A percentile compares a stretch with the other conserved stretches of the same genome.
Conservation (phyloP, 148 eudicot species). For the Drosera capensis region DNA sequence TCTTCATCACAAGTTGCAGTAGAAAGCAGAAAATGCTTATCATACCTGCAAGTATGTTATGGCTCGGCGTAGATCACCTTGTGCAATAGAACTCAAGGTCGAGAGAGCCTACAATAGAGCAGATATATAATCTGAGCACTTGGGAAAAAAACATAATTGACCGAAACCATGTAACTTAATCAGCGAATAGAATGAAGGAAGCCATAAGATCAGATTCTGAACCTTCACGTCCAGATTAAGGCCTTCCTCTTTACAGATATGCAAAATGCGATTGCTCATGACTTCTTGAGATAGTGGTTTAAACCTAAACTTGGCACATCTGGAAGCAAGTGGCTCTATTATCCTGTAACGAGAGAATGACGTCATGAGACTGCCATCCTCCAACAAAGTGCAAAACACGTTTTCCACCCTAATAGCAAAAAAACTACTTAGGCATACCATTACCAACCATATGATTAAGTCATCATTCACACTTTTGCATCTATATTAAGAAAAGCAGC, state of each 20-base stretch:
- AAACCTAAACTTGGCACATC: slow-evolving; percentile 94
- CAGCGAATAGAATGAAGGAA: neutral
- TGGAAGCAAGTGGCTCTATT: slow-evolving; percentile 90
- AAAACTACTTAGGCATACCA: too few species aligned
- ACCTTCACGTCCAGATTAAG: slow-evolving; percentile 80
- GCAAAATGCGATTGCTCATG: slow-evolving; percentile 61
- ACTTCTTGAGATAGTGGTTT: slow-evolving; percentile 85
- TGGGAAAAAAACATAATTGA: neutral
- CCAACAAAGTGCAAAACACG: too few species aligned
- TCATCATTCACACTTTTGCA: too few species aligned
- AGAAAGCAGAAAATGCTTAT: neutral
- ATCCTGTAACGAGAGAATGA: slow-evolving; percentile 61
- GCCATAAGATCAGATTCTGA: slow-evolving; percentile 4
- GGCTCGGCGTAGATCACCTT: slow-evolving; percentile 95
- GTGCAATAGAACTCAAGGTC: slow-evolving; percentile 79
- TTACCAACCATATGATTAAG: too few species aligned
- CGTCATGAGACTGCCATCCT: too few species aligned
- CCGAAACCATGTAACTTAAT: neutral
- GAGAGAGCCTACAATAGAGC: slow-evolving; percentile 53
- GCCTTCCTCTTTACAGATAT: slow-evolving; percentile 82
- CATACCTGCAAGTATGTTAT: slow-evolving; percentile 83
- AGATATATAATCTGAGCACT: neutral
- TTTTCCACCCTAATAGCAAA: too few species aligned
- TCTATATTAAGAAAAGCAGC: too few species aligned
- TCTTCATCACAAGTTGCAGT: too few species aligned